These are phyloP conservation scores for Neurospora sp. DNA, from an alignment of 495 filamentous ascomycete species.

Conservation along the genomic window DNA sequence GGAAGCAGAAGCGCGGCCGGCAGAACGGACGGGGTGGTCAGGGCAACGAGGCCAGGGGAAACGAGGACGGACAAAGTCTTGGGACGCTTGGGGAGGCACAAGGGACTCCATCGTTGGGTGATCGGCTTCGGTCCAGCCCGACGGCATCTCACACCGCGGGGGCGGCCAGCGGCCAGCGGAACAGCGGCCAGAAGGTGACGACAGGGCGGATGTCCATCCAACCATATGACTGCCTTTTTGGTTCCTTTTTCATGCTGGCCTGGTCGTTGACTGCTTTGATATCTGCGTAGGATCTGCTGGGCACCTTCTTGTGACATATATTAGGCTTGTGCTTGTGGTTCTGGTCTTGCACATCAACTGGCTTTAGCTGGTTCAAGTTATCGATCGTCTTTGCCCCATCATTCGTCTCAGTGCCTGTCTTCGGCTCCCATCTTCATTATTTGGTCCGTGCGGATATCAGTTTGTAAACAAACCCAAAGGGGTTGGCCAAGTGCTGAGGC, in stretches of 20 bases:
- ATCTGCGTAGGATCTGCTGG: not conserved
- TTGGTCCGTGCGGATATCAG: not conserved
- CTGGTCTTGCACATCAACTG: not conserved
- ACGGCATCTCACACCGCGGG: not conserved
- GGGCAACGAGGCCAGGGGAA: not conserved
- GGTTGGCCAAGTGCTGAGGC: not conserved
- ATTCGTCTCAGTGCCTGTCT: not conserved
- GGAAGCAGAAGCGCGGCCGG: not conserved
- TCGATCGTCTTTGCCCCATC: not conserved
- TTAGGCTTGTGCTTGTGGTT: not conserved
- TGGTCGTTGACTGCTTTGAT: not conserved
- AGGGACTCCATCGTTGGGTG: not conserved
- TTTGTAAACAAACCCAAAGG: not conserved
- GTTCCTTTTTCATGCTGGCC: not conserved
- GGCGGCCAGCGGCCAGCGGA: too few species aligned
- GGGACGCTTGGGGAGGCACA: not conserved
- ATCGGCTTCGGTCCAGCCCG: not conserved
- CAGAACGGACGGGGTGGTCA: not conserved
- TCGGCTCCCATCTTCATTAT: not conserved
- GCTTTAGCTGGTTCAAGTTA: not conserved
- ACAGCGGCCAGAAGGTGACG: not conserved
- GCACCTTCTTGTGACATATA: not conserved
- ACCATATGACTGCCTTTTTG: not conserved
- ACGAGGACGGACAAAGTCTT: slow-evolving; percentile 1
- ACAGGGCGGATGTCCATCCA: not conserved